Conservation (phyloP, 768 basidiomycete genomes). For the Tylopilus vinaceipallidus region DNA sequence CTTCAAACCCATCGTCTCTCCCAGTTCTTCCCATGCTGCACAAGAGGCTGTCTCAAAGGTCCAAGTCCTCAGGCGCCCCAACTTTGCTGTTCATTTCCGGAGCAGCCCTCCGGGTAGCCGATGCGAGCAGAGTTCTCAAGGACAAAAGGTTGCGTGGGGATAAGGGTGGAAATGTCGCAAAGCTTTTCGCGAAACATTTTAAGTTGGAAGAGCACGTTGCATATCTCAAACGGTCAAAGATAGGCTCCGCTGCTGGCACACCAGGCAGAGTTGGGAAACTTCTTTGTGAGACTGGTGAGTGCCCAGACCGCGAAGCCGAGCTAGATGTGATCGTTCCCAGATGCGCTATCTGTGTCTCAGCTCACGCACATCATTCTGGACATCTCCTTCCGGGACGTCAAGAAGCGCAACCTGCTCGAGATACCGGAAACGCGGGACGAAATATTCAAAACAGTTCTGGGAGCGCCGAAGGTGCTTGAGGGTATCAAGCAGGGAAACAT, state of each 20-base stretch:
- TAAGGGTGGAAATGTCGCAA: conserved; percentile 89
- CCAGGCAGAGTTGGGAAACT: conserved; percentile 90
- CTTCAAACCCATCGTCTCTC: background rate
- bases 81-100: conserved; percentile 81
- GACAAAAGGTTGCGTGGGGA: conserved; percentile 69
- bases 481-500: conserved; percentile 71
- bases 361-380: conserved; percentile 86
- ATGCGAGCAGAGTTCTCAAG: conserved; percentile 74
- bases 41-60: conserved; percentile 68
- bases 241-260: conserved; percentile 88
- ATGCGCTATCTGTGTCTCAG: conserved; percentile 67
- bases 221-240: conserved; percentile 81
- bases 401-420: conserved; percentile 73
- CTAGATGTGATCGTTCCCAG: conserved; percentile 38
- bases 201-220: conserved; percentile 85
- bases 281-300: conserved; percentile 63
- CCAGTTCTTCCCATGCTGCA: conserved; percentile 66
- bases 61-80: conserved; percentile 80
- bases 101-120: conserved; percentile 91
- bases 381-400: conserved; percentile 67
- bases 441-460: conserved; percentile 72
- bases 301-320: background rate
- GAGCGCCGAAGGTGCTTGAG: conserved; percentile 55
- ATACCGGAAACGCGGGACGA: conserved; percentile 85
- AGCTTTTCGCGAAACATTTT: conserved; percentile 94